phyloP scores from a whole-genome alignment of 148 eudicot species.

The Rhododendron ferrugineum region DNA sequence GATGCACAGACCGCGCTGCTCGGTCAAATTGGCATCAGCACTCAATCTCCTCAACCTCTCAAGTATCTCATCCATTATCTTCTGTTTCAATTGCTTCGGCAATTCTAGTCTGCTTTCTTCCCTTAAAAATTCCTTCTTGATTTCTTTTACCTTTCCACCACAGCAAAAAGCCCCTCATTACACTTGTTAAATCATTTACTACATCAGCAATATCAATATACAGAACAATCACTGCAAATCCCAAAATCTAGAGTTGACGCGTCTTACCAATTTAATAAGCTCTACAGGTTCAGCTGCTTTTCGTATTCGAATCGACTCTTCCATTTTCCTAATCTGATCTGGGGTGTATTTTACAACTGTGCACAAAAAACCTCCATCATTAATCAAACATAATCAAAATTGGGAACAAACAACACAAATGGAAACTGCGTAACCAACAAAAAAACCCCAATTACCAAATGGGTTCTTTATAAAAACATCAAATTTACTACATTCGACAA shows the following conservation, averaged over 20 bases:
- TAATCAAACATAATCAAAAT: background rate
- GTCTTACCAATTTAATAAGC: constrained; percentile 67
- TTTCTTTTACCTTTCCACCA: constrained; percentile 47
- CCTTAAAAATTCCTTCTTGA: constrained; percentile 27
- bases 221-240: background rate
- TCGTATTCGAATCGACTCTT: constrained; percentile 70
- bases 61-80: constrained; percentile 53
- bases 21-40: constrained; percentile 39
- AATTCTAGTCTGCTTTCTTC: constrained; percentile 36
- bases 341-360: constrained; percentile 63
- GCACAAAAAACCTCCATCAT: constrained; percentile 8
- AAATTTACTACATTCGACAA: background rate
- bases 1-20: constrained; percentile 57
- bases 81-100: constrained; percentile 50
- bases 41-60: constrained; percentile 46
- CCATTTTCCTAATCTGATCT: constrained; percentile 70
- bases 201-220: background rate
- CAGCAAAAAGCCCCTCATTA: constrained; percentile 4
- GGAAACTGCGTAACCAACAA: background rate
- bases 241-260: background rate
- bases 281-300: constrained; percentile 61
- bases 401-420: constrained; percentile 1
- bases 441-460: background rate
- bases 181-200: background rate
- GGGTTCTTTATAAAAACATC: background rate